Conservation (phyloP, 441 rosid species). For the Populus tomentosa region DNA sequence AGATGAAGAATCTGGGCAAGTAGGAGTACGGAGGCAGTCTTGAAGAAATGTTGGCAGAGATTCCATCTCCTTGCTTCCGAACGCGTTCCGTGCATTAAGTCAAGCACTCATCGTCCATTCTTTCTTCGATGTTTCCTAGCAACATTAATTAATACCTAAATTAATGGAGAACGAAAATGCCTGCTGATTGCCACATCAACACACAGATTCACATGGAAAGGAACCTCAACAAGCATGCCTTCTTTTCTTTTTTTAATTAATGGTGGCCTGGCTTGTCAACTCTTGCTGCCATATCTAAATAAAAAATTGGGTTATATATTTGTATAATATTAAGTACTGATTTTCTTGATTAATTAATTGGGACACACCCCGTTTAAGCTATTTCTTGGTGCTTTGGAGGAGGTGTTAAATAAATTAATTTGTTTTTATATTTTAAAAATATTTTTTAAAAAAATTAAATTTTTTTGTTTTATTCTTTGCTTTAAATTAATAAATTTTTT, state of each 20-base stretch:
- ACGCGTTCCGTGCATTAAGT: not conserved
- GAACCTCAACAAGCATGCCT: not conserved
- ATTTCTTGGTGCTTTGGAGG: too few species aligned
- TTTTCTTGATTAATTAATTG: not conserved
- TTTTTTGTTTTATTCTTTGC: too few species aligned
- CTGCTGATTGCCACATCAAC: too few species aligned
- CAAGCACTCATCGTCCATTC: too few species aligned
- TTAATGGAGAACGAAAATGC: not conserved
- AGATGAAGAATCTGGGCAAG: not conserved
- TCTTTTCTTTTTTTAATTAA: too few species aligned
- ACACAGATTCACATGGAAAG: not conserved
- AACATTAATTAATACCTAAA: too few species aligned
- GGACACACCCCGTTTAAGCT: not conserved
- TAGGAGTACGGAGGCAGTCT: not conserved
- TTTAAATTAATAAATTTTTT: too few species aligned
- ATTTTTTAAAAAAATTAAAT: too few species aligned
- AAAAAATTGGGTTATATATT: not conserved
- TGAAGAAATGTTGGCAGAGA: not conserved
- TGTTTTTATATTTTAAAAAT: too few species aligned
- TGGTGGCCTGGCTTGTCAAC: not conserved
- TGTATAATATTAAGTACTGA: not conserved
- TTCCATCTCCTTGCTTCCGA: not conserved
- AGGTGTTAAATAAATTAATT: too few species aligned
- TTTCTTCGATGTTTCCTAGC: not conserved
- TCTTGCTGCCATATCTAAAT: not conserved